Percentiles rank a stretch among this genome's conserved stretches.
These are phyloP conservation scores for Aureobasidium leucospermi DNA, from an alignment of 2,329 filamentous ascomycete genomes.

Conservation along the genomic window DNA sequence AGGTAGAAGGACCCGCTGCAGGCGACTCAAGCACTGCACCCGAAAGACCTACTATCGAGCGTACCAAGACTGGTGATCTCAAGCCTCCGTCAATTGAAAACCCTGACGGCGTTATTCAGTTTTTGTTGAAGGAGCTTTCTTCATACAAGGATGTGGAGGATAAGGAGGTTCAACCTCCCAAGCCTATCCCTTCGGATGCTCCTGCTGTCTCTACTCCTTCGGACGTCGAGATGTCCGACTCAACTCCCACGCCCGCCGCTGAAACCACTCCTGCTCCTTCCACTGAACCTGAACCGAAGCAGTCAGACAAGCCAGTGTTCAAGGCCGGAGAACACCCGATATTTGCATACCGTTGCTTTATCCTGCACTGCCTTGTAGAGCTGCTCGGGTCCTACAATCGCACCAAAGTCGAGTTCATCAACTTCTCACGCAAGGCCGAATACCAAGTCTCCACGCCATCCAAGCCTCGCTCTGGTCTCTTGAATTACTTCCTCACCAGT, in stretches of 20 bases:
- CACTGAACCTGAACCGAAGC: slow-evolving; percentile 35
- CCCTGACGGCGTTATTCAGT: slow-evolving; percentile 91
- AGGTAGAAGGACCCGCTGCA: slow-evolving; percentile 26
- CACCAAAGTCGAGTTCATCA: slow-evolving; percentile 97
- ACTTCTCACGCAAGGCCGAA: slow-evolving; percentile 89
- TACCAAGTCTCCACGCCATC: slow-evolving; percentile 79
- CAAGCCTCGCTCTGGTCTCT: slow-evolving; percentile 82
- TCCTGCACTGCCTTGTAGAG: slow-evolving; percentile 86
- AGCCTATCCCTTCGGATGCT: slow-evolving; percentile 36
- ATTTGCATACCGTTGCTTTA: slow-evolving; percentile 92
- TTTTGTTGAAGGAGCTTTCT: slow-evolving; percentile 83
- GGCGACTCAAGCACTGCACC: slow-evolving; percentile 24
- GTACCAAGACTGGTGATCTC: slow-evolving; percentile 58
- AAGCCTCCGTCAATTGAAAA: slow-evolving; percentile 85
- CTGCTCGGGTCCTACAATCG: slow-evolving; percentile 86
- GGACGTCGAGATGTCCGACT: slow-evolving; percentile 46
- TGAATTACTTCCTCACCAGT: slow-evolving; percentile 87
- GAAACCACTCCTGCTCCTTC: slow-evolving; percentile 32
- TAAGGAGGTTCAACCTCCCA: slow-evolving; percentile 49
- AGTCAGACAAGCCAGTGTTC: slow-evolving; percentile 65
- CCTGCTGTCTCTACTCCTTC: slow-evolving; percentile 30
- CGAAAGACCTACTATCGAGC: slow-evolving; percentile 36
- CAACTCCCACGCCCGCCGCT: slow-evolving; percentile 15
- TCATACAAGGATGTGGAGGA: slow-evolving; percentile 92
- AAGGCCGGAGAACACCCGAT: slow-evolving; percentile 91